phyloP scores from a whole-genome alignment of 1,139 yeast genomes.

The Yamadazyma songkhlaensis region DNA sequence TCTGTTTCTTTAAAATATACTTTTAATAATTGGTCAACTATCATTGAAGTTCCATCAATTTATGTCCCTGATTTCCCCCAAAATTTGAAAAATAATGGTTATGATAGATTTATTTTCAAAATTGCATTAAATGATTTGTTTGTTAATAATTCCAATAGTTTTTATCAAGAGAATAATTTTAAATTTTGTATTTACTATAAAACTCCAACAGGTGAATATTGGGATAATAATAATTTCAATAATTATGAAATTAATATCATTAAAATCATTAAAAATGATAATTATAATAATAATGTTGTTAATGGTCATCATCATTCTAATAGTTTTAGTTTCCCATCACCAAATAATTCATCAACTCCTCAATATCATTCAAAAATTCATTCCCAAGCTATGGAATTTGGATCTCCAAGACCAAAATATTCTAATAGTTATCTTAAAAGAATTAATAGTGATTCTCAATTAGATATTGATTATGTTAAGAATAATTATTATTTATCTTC shows the following conservation, averaged over 20 bases:
- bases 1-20: conserved; percentile 62
- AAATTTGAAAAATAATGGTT: conserved; percentile 44
- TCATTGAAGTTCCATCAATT: conserved; percentile 63
- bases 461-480: conserved; percentile 31
- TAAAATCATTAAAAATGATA: conserved; percentile 16
- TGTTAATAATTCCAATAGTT: conserved; percentile 15
- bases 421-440: conserved; percentile 38
- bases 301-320: not conserved
- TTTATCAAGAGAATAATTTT: conserved; percentile 22
- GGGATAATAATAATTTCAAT: conserved; percentile 70
- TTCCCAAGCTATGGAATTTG: conserved; percentile 1
- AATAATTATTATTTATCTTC: conserved; percentile 40
- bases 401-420: conserved; percentile 32
- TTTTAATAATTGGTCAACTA: conserved; percentile 69
- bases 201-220: conserved; percentile 50
- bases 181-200: conserved; percentile 61
- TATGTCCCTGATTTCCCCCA: conserved; percentile 63
- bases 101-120: conserved; percentile 59
- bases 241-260: conserved; percentile 59
- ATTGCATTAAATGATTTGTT: conserved; percentile 44
- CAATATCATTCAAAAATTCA: not conserved
- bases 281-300: not conserved
- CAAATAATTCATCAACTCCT: not conserved
- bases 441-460: conserved; percentile 26
- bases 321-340: conserved; percentile 1